phyloP scores from a whole-genome alignment of 1,139 yeast genomes.

The Yarrowia galli region DNA sequence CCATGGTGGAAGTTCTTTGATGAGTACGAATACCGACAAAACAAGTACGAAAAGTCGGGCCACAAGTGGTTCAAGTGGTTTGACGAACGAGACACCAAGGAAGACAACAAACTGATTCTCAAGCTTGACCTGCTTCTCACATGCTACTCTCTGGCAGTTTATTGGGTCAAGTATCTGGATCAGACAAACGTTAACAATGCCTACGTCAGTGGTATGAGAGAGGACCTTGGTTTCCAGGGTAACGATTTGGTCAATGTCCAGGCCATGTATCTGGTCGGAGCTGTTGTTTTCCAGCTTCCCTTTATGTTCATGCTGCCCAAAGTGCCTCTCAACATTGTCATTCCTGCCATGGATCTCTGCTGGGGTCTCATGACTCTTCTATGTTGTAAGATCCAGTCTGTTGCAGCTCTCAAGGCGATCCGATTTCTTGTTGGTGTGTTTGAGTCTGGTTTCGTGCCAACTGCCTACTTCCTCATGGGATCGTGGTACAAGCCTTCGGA shows the following conservation, averaged over 20 bases:
- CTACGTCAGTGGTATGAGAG: conserved; percentile 69
- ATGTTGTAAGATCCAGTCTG: conserved; percentile 55
- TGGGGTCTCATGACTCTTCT: conserved; percentile 67
- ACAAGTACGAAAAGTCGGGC: conserved; percentile 20
- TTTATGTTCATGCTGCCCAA: conserved; percentile 52
- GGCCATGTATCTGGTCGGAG: conserved; percentile 49
- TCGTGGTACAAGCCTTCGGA: conserved; percentile 59
- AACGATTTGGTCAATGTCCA: conserved; percentile 62
- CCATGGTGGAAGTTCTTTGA: conserved; percentile 39
- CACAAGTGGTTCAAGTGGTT: conserved; percentile 39
- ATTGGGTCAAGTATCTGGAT: conserved; percentile 51
- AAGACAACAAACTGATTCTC: conserved; percentile 48
- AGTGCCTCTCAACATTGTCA: conserved; percentile 62
- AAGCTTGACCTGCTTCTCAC: conserved; percentile 49
- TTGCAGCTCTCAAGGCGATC: conserved; percentile 61
- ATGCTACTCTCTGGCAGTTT: conserved; percentile 49
- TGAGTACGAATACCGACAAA: conserved; percentile 36
- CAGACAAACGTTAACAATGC: conserved; percentile 54
- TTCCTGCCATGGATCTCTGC: conserved; percentile 59
- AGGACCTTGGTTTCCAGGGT: conserved; percentile 59
- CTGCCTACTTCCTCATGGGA: conserved; percentile 61
- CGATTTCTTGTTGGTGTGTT: conserved; percentile 65
- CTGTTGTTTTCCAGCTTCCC: conserved; percentile 58
- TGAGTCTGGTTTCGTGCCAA: conserved; percentile 69
- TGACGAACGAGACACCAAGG: conserved; percentile 29